Evolutionary conservation across 1,139 yeast species (phyloP).

Genomic region (Diutina sp.): DNA sequence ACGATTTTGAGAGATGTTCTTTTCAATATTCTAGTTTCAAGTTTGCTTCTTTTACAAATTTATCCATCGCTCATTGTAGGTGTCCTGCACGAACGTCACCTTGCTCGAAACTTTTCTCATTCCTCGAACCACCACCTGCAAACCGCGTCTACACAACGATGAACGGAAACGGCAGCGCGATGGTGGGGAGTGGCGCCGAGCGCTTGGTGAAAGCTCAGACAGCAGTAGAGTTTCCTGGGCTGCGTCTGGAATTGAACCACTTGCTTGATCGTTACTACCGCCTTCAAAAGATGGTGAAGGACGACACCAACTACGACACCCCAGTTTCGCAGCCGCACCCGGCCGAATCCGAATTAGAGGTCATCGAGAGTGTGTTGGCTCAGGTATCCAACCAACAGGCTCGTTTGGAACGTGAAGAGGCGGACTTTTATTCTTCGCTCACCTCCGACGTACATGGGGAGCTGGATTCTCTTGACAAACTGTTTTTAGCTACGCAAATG

Average conservation of each 20-base stretch:
- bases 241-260: constrained; percentile 2
- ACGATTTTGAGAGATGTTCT: no score
- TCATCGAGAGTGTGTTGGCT: background rate
- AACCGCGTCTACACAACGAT: background rate
- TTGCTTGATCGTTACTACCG: constrained; percentile 2
- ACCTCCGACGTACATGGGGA: background rate
- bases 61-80: background rate
- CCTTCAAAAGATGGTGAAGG: background rate
- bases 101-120: background rate
- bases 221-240: background rate
- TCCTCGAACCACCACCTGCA: background rate
- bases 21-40: no score
- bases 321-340: background rate
- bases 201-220: background rate
- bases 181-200: background rate
- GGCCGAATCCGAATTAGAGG: background rate
- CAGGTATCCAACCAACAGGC: background rate
- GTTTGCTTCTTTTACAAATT: no score
- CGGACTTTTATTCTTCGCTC: background rate
- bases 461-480: background rate
- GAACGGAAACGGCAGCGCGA: constrained; percentile 1
- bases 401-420: background rate
- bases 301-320: background rate
- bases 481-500: constrained; percentile 12
- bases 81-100: background rate